Conservation (phyloP, 345 rosid species). For the Syzygium oleosum region DNA sequence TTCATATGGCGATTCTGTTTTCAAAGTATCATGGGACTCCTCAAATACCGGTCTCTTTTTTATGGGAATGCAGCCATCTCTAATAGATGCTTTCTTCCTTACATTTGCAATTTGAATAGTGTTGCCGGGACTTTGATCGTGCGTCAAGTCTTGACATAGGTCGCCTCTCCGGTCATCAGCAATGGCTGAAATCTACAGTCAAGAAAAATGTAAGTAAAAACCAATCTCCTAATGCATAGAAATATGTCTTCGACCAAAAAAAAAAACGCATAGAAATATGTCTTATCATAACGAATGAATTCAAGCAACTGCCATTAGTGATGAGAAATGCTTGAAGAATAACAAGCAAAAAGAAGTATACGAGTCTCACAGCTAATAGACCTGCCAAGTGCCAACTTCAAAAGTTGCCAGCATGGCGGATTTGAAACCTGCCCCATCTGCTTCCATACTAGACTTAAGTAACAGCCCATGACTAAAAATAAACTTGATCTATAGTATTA, state of each 20-base stretch:
- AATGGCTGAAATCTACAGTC: neutral
- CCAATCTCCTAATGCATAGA: neutral
- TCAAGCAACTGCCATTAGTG: neutral
- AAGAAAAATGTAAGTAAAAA: constrained; percentile 5
- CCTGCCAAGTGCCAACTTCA: neutral
- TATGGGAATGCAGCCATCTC: neutral
- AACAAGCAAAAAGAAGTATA: neutral
- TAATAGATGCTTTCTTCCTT: neutral
- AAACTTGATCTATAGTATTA: neutral
- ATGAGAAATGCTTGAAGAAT: neutral
- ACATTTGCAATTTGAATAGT: neutral
- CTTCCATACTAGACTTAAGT: neutral
- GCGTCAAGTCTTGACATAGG: neutral
- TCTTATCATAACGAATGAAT: neutral
- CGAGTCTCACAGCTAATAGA: neutral
- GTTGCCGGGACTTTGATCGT: neutral
- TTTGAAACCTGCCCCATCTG: neutral
- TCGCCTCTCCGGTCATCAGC: neutral
- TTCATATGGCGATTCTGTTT: neutral
- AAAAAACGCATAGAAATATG: neutral
- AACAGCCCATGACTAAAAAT: neutral
- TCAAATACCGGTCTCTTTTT: neutral
- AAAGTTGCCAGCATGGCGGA: neutral
- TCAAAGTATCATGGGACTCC: neutral
- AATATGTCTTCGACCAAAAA: neutral